Evolutionary conservation across 768 basidiomycete genomes (phyloP), one percentile per base, ranked within the genome.

Genomic region (Kwoniella dendrophila): DNA sequence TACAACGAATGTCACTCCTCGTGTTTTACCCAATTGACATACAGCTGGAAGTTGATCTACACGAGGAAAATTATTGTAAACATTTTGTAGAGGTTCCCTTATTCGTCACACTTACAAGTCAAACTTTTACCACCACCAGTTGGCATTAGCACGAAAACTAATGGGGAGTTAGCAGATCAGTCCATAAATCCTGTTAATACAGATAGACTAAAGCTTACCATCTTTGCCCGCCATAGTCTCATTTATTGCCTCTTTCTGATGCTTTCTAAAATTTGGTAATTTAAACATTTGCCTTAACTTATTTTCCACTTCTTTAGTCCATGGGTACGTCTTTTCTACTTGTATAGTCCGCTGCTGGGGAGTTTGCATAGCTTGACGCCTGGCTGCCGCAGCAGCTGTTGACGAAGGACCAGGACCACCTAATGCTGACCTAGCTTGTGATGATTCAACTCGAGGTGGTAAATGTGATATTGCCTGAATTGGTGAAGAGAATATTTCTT

Each of bases 41-140:
- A 96, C 83, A 1, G 92, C 94, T 0, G 96, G 96, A 1, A 98
- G 75, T 73, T 83, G 86, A 76, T 97, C 82, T 79, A 78, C 73
- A 6, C 3, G 63, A 48, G 69, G 16, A 33, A 44, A 11, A 49
- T 27, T 56, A 59, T 45, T 53, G 12, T 12, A 34, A 14, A 7
- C 10, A 32, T 44, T 16, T n/a, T 30, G 5, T 14, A 33, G 12
- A 40, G 33, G 32, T 27, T 47, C 10, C n/a, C 8, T 22, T 29
- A 48, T 43, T 8, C 7, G n/a, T 14, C 3, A 12, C 26, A 64
- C 71, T 48, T 87, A 78, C 87, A 92, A 68, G 89, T 92, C 38
- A 93, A 81, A 70, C 88, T 90, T 80, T 94, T 93, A 0, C 92
- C 92, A 3, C 92, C 92, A 34, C 92, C 93, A 1, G 96, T 99